These are phyloP conservation scores for Adiantum capillusveneris DNA, from an alignment of 75 land plant species.

Conservation along the genomic window DNA sequence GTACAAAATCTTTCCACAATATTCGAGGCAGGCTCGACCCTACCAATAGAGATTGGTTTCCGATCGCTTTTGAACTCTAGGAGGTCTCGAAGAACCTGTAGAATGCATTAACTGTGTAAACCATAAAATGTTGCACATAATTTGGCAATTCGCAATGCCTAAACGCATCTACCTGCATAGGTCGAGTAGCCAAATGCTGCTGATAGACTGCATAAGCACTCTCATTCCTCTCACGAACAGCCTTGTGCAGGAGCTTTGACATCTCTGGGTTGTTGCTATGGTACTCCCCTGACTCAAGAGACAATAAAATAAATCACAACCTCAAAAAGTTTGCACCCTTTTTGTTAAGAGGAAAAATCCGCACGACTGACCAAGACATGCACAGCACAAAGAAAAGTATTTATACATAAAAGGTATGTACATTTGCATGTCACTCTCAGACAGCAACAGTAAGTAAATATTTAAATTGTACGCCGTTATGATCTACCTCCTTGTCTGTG, in stretches of 20 bases:
- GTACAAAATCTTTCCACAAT: constrained; percentile 93
- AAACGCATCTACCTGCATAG: constrained; percentile 79
- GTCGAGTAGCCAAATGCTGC: constrained; percentile 86
- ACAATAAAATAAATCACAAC: background rate
- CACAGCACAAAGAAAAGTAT: too few relatives aligned
- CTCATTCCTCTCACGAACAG: constrained; percentile 89
- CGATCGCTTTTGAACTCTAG: constrained; percentile 85
- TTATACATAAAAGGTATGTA: too few relatives aligned
- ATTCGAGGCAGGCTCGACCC: constrained; percentile 71
- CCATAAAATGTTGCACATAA: background rate
- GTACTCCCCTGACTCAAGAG: constrained; percentile 65
- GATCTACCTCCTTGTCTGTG: constrained; percentile 93
- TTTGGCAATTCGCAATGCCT: background rate
- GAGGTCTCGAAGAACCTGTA: constrained; percentile 86
- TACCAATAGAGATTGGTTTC: constrained; percentile 75
- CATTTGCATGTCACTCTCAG: too few relatives aligned
- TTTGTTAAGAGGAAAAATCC: too few relatives aligned
- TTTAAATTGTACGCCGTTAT: too few relatives aligned
- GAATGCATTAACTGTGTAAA: background rate
- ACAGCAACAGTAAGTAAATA: too few relatives aligned
- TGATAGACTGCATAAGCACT: constrained; percentile 90
- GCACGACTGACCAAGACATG: too few relatives aligned
- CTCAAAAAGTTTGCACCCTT: too few relatives aligned
- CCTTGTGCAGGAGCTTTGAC: constrained; percentile 97
- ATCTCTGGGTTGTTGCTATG: constrained; percentile 99